Conservation (phyloP, 306 rosid genomes). For the Malus domestica region ASM211411v1 NC_041796.1:7683001-7683500, state of each 20-base stretch:
- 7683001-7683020: slow-evolving; percentile 42
- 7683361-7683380: background rate
- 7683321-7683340: background rate
- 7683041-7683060: background rate
- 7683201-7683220: slow-evolving; percentile 31
- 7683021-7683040: background rate
- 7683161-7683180: slow-evolving; percentile 30
- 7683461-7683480: background rate
- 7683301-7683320: background rate
- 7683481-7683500: no score
- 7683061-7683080: slow-evolving; percentile 27
- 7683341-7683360: slow-evolving; percentile 1
- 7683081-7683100: slow-evolving; percentile 32
- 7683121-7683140: slow-evolving; percentile 31
- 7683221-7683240: slow-evolving; percentile 23
- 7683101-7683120: slow-evolving; percentile 34
- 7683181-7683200: slow-evolving; percentile 1
- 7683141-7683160: slow-evolving; percentile 37
- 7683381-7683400: background rate
- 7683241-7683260: slow-evolving; percentile 1
- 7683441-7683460: background rate
- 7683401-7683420: background rate
- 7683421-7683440: background rate
- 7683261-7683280: background rate
- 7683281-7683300: slow-evolving; percentile 32